These are phyloP conservation scores for Debaryomyces nepalensis DNA, from an alignment of 1,139 yeast species.

Conservation along the genomic window DNA sequence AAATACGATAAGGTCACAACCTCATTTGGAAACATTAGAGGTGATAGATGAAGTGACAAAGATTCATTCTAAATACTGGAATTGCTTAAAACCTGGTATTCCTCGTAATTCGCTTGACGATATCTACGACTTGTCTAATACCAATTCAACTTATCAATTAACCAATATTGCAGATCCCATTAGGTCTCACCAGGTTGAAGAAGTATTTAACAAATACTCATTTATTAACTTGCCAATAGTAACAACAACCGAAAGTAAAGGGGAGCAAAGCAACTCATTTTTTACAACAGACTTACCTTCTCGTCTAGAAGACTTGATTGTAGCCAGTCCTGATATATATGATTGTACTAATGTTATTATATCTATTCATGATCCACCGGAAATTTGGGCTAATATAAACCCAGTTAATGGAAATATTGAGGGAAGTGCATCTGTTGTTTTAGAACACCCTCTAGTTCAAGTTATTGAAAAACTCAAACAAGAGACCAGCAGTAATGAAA, in stretches of 20 bases:
- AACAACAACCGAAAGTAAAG: constrained; percentile 20
- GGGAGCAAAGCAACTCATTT: constrained; percentile 29
- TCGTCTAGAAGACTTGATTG: constrained; percentile 66
- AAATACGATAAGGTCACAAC: constrained; percentile 59
- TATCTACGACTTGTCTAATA: constrained; percentile 38
- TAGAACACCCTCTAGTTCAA: constrained; percentile 48
- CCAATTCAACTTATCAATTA: constrained; percentile 37
- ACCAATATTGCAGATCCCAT: constrained; percentile 70
- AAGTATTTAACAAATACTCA: constrained; percentile 56
- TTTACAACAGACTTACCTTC: constrained; percentile 52
- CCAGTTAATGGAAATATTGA: constrained; percentile 81
- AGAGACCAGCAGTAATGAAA: constrained; percentile 55
- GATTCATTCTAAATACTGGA: constrained; percentile 87
- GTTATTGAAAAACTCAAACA: constrained; percentile 38
- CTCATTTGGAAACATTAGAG: constrained; percentile 79
- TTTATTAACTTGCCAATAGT: constrained; percentile 76
- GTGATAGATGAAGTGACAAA: constrained; percentile 84
- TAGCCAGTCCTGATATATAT: constrained; percentile 78
- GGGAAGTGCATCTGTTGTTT: constrained; percentile 68
- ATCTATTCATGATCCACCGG: constrained; percentile 89
- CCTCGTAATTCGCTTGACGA: constrained; percentile 46
- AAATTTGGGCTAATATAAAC: constrained; percentile 86
- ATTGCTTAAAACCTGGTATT: constrained; percentile 75
- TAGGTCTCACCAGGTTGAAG: constrained; percentile 68
- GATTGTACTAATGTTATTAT: constrained; percentile 66